Evolutionary conservation across 345 rosid genomes (phyloP).

Genomic region (Isatis tinctoria): DNA sequence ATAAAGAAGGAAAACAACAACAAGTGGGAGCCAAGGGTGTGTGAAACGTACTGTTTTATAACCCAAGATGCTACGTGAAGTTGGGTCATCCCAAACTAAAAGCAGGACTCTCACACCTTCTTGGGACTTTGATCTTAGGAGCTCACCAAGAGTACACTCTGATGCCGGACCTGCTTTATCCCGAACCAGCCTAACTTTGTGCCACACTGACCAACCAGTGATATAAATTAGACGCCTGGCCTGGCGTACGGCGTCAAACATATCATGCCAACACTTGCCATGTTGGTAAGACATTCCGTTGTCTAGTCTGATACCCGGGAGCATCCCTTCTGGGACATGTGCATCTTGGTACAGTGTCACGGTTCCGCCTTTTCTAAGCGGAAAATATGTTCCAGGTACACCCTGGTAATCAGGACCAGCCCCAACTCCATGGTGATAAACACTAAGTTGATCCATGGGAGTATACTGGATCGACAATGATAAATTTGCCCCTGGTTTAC

Average conservation of each 20-base stretch:
- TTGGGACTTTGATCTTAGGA: slow-evolving; percentile 71
- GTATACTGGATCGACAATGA: slow-evolving; percentile 58
- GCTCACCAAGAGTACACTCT: slow-evolving; percentile 60
- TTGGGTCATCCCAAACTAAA: slow-evolving; percentile 93
- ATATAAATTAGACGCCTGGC: slow-evolving; percentile 76
- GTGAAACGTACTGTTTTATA: slow-evolving; percentile 50
- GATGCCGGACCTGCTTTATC: slow-evolving; percentile 33
- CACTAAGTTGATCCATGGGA: slow-evolving; percentile 42
- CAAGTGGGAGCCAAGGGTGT: not conserved
- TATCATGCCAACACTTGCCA: slow-evolving; percentile 69
- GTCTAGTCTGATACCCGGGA: slow-evolving; percentile 58
- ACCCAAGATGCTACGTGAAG: slow-evolving; percentile 69
- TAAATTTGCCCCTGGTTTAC: slow-evolving; percentile 65
- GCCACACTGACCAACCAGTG: slow-evolving; percentile 82
- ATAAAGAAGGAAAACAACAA: not conserved
- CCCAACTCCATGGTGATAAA: slow-evolving; percentile 54
- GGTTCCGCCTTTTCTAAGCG: slow-evolving; percentile 67
- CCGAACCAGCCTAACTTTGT: slow-evolving; percentile 57
- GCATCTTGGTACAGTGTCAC: slow-evolving; percentile 87
- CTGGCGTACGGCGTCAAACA: slow-evolving; percentile 63
- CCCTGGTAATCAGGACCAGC: slow-evolving; percentile 56
- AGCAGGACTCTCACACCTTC: slow-evolving; percentile 92
- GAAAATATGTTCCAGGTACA: slow-evolving; percentile 80
- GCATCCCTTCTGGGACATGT: slow-evolving; percentile 55
- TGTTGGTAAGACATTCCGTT: slow-evolving; percentile 46